phyloP scores from a whole-genome alignment of 768 basidiomycete genomes.

The Pisolithus sp. region DNA sequence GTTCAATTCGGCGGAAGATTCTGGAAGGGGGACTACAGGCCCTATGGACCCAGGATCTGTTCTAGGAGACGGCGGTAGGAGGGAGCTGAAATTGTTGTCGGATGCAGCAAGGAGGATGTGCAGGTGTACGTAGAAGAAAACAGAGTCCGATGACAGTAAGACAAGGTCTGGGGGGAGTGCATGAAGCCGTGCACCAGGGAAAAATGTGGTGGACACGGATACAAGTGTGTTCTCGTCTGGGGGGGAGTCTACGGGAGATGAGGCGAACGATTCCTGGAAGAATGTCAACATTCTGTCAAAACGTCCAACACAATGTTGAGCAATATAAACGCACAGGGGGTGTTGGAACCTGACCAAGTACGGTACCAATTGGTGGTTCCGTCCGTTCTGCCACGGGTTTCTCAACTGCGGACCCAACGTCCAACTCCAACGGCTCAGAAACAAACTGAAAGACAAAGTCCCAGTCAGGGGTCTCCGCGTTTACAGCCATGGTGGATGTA shows the following conservation, averaged over 20 bases:
- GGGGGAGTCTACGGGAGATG: conserved; percentile 27
- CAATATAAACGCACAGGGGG: conserved; percentile 45
- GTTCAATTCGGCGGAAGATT: conserved; percentile 59
- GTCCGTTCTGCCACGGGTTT: conserved; percentile 28
- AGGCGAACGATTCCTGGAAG: conserved; percentile 25
- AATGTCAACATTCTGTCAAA: conserved; percentile 1
- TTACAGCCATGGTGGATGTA: conserved; percentile 13
- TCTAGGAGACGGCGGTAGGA: conserved; percentile 42
- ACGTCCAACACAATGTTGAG: conserved; percentile 4
- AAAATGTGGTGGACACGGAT: conserved; percentile 80
- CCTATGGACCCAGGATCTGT: conserved; percentile 38
- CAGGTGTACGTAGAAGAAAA: conserved; percentile 79
- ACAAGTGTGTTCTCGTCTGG: conserved; percentile 46
- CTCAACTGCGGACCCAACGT: conserved; percentile 27
- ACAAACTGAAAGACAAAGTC: conserved; percentile 59
- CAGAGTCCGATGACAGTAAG: conserved; percentile 65
- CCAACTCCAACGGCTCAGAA: conserved; percentile 37
- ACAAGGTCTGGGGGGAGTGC: conserved; percentile 55
- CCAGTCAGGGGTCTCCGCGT: conserved; percentile 48
- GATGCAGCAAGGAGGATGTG: conserved; percentile 54
- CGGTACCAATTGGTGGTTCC: conserved; percentile 8
- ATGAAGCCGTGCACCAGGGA: conserved; percentile 57
- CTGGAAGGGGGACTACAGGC: conserved; percentile 52
- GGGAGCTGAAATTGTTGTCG: conserved; percentile 54
- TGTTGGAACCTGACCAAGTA: conserved; percentile 48